phyloP scores from a whole-genome alignment of 805 yeast genomes.

The Candida palmyrensis region DNA sequence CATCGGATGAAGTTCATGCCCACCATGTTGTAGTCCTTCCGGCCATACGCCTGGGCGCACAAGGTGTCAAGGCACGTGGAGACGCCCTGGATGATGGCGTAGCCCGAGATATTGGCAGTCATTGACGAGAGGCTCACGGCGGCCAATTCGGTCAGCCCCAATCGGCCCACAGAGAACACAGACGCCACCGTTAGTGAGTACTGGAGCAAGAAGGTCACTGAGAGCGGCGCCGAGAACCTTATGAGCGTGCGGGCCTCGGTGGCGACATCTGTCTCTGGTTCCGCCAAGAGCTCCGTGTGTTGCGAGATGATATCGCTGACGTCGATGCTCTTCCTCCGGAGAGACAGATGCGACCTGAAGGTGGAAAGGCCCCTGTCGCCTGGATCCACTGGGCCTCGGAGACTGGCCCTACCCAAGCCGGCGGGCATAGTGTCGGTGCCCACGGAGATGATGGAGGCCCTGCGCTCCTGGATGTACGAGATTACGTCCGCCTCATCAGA shows the following conservation, averaged over 20 bases:
- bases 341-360: constrained; percentile 8
- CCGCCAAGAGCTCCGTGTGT: constrained; percentile 22
- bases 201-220: constrained; percentile 64
- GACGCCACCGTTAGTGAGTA: constrained; percentile 73
- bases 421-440: constrained; percentile 18
- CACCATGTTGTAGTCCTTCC: constrained; percentile 56
- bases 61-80: constrained; percentile 77
- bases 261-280: constrained; percentile 36
- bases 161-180: constrained; percentile 70
- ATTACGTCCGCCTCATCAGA: constrained; percentile 32
- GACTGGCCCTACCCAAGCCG: constrained; percentile 2
- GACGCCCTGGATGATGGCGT: constrained; percentile 70
- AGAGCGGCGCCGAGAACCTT: constrained; percentile 49
- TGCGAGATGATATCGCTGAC: constrained; percentile 21
- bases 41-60: constrained; percentile 75
- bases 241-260: constrained; percentile 37
- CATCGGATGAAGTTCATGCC: constrained; percentile 70
- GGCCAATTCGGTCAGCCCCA: constrained; percentile 67
- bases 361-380: neutral
- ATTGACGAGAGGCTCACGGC: constrained; percentile 72
- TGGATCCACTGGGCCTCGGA: constrained; percentile 3
- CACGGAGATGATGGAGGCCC: constrained; percentile 32
- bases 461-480: constrained; percentile 32
- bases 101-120: constrained; percentile 75
- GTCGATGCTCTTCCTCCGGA: constrained; percentile 6